These are phyloP conservation scores for Alternaria brassicicola DNA, from an alignment of 2,329 filamentous ascomycete genomes.

Conservation along the genomic window DNA sequence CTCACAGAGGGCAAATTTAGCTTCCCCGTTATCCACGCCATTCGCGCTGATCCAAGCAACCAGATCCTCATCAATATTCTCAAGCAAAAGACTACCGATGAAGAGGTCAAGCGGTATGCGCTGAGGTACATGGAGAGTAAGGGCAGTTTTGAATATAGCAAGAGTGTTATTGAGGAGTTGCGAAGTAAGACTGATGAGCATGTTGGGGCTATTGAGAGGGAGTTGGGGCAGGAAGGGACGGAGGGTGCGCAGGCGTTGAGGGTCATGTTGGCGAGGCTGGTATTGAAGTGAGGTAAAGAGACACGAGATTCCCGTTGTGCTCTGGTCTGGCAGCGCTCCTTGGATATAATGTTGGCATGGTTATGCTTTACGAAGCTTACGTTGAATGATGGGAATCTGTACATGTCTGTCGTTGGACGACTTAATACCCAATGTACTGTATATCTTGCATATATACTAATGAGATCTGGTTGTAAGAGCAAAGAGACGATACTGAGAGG, in stretches of 20 bases:
- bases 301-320: not conserved
- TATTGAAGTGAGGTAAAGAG: conserved; percentile 26
- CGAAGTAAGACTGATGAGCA: conserved; percentile 52
- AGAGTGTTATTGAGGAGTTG: conserved; percentile 60
- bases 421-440: not conserved
- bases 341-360: not conserved
- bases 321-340: not conserved
- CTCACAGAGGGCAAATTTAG: conserved; percentile 97
- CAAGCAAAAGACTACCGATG: conserved; percentile 84
- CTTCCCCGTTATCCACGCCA: conserved; percentile 93
- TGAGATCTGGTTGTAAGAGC: not conserved
- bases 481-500: not conserved
- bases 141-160: conserved; percentile 87
- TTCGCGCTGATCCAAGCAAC: conserved; percentile 75
- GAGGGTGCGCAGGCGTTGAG: conserved; percentile 50
- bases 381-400: not conserved
- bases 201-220: conserved; percentile 49
- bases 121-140: conserved; percentile 89
- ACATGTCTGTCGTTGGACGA: not conserved
- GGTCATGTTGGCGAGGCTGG: conserved; percentile 51
- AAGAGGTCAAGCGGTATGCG: conserved; percentile 89
- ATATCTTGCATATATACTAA: not conserved
- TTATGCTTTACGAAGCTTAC: not conserved
- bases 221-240: conserved; percentile 46
- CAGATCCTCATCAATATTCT: conserved; percentile 89